Evolutionary conservation across 768 basidiomycete species (phyloP), one percentile per base, ranked within the genome.

Genomic region (Tubosaeta sp.): DNA sequence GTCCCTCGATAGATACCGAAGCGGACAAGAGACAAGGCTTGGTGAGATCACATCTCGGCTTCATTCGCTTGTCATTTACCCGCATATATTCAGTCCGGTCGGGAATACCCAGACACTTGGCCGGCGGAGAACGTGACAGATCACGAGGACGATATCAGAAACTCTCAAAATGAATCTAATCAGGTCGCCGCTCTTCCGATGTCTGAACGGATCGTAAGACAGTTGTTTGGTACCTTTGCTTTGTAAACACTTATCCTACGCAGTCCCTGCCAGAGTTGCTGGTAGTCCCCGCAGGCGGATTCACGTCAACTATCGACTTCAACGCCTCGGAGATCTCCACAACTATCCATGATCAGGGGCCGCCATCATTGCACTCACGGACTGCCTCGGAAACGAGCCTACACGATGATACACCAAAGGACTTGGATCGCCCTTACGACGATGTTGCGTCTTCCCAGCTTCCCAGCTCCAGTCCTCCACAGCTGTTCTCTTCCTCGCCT

Each of bases 391-490:
- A 6, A 33, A 32, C 11, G 16, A 9, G 12, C 8, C 31, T 25
- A 8, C 35, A 2, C 8, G 25, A 47, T 7, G 33, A 52, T 29
- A 14, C 11, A 26, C 43, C 41, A 41, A 55, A 50, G 17, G 48
- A 53, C 12, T 9, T 48, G 5, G 54, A 51, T 44, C 35, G 43
- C 50, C n/a, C 41, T 3, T 46, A 14, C 50, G 54, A 56, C 1
- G 46, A 59, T 12, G 25, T 54, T 19, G 46, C 37, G 3, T 66
- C 66, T 48, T 64, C 66, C 43, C 52, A 57, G 12, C 68, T 61
- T 33, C 78, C 76, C 26, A 76, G 73, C 54, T 82, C 81, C 10
- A 82, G 78, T 55, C 79, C 81, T 45, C 58, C 63, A 8, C 62
- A 64, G 16, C n/a, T 74, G 37, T 72, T 79, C 59, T 69, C 72